These are phyloP conservation scores for Volvox reticuliferus DNA, from an alignment of 139 green algal species.

Conservation along the genomic window DNA sequence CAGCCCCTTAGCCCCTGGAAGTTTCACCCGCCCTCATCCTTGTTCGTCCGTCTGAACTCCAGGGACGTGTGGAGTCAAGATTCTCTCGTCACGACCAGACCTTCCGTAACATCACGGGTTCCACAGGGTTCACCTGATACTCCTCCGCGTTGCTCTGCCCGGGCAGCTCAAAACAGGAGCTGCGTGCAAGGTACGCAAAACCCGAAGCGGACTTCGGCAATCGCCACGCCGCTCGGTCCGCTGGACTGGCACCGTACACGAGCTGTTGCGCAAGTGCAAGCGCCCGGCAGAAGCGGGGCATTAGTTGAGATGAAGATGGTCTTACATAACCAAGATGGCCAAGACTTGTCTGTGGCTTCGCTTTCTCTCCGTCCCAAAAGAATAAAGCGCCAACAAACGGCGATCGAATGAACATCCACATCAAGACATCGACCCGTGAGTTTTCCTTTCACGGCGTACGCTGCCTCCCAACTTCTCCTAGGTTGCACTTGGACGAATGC, in stretches of 20 bases:
- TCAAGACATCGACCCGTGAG: too few relatives aligned
- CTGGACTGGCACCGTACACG: conserved; percentile 85
- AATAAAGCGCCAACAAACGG: too few relatives aligned
- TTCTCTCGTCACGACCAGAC: too few relatives aligned
- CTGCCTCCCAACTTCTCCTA: too few relatives aligned
- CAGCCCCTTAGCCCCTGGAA: neutral
- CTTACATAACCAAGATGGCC: too few relatives aligned
- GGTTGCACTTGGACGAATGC: too few relatives aligned
- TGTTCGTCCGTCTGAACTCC: neutral
- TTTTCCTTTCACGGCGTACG: too few relatives aligned
- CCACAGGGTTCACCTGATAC: conserved; percentile 67
- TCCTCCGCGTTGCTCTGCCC: conserved; percentile 86
- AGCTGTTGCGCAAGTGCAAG: conserved; percentile 68
- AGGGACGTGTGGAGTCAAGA: neutral
- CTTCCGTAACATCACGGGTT: too few relatives aligned
- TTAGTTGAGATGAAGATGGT: neutral
- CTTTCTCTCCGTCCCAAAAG: too few relatives aligned
- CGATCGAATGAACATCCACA: too few relatives aligned
- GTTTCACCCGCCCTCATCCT: neutral
- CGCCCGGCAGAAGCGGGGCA: neutral
- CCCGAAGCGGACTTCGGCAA: conserved; percentile 65
- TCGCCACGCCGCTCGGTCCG: conserved; percentile 73
- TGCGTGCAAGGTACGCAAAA: conserved; percentile 90
- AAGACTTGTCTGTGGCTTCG: too few relatives aligned
- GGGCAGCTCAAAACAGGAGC: conserved; percentile 86